Evolutionary conservation across 2,329 filamentous ascomycete species (phyloP).

Genomic region (Apiospora kogelbergensis): DNA sequence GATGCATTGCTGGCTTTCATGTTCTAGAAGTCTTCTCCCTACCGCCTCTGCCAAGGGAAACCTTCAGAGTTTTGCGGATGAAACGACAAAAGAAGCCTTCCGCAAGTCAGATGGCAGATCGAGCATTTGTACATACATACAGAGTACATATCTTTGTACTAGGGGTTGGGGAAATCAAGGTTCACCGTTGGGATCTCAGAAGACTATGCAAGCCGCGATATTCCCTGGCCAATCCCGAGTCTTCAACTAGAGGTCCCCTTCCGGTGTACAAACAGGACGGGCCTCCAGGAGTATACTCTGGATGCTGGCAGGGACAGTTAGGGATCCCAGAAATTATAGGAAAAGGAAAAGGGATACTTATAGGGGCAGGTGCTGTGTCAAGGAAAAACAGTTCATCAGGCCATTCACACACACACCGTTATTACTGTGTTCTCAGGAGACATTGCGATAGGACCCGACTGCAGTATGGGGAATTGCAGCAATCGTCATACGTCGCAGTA

Average conservation of each 20-base stretch:
- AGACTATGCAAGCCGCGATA: constrained; percentile 2
- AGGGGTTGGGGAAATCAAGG: neutral
- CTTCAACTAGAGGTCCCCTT: neutral
- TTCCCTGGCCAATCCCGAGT: neutral
- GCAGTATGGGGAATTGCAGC: neutral
- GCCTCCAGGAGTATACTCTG: neutral
- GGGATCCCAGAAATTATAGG: neutral
- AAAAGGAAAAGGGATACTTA: neutral
- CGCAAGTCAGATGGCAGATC: neutral
- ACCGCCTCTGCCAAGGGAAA: neutral
- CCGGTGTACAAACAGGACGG: neutral
- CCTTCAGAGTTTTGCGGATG: neutral
- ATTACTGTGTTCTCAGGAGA: neutral
- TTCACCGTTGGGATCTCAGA: constrained; percentile 5
- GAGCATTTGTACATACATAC: neutral
- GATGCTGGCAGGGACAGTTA: neutral
- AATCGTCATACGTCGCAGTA: constrained; percentile 1
- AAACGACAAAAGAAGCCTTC: constrained; percentile 7
- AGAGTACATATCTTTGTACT: neutral
- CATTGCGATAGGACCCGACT: constrained; percentile 5
- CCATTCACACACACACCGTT: constrained; percentile 5
- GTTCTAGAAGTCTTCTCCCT: neutral
- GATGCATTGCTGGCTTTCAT: neutral
- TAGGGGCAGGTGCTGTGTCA: neutral
- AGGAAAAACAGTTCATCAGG: neutral